These are phyloP conservation scores for Botrytis deweyae DNA, from an alignment of 2,329 filamentous ascomycete species.

Conservation along the genomic window DNA sequence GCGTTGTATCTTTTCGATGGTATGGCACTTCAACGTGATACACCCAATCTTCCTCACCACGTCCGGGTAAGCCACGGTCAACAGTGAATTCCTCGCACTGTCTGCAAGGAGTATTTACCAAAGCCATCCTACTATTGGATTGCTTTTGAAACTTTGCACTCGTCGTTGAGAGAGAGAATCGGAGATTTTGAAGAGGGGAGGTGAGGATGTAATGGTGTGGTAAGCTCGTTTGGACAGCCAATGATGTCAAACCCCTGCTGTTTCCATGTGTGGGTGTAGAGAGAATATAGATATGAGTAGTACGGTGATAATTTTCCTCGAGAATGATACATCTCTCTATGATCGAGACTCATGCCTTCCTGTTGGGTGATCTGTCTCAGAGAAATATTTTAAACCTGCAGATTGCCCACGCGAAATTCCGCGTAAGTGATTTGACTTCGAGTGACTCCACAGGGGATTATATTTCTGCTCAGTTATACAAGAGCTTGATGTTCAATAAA, in stretches of 20 bases:
- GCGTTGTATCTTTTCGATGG: background rate
- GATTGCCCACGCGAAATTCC: too few relatives aligned
- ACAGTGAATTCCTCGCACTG: background rate
- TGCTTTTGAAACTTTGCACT: background rate
- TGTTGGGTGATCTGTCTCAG: too few relatives aligned
- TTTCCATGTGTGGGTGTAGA: background rate
- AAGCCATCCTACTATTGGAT: background rate
- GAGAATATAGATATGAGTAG: too few relatives aligned
- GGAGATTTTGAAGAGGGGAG: background rate
- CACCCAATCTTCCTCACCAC: background rate
- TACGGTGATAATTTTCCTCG: too few relatives aligned
- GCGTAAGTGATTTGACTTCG: too few relatives aligned
- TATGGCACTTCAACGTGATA: background rate
- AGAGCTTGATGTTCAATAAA: too few relatives aligned
- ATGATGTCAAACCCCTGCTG: background rate
- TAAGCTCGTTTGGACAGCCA: background rate
- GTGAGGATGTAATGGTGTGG: background rate
- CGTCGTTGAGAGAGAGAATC: background rate
- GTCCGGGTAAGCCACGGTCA: background rate
- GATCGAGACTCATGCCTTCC: too few relatives aligned
- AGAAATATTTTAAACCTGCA: too few relatives aligned
- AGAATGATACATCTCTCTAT: background rate
- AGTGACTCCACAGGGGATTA: too few relatives aligned
- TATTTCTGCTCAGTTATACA: too few relatives aligned
- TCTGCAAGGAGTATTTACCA: background rate